phyloP scores from a whole-genome alignment of 192 early-diverging fungal genomes.

The Tieghemiomyces parasiticus region DNA sequence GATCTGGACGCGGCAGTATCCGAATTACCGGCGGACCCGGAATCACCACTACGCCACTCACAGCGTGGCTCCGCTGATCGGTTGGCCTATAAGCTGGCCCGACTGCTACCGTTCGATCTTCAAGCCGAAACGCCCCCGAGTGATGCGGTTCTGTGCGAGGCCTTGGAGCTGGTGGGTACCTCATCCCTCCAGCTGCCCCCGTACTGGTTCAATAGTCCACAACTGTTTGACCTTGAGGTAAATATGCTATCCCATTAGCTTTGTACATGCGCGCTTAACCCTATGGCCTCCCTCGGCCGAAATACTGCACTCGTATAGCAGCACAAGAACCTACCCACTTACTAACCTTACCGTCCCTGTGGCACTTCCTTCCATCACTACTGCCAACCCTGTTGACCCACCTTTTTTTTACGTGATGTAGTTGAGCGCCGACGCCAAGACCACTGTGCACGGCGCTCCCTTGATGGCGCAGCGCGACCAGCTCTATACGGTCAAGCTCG shows the following conservation, averaged over 20 bases:
- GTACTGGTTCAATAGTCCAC: conserved; percentile 7
- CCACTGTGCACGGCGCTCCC: neutral
- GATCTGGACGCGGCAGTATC: no score
- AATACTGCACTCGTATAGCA: neutral
- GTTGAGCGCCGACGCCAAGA: neutral
- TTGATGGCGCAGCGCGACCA: neutral
- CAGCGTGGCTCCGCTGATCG: neutral
- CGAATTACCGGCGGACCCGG: no score
- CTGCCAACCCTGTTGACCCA: no score
- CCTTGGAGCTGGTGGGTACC: neutral
- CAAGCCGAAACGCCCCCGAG: neutral
- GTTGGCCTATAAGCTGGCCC: no score
- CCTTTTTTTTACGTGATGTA: neutral
- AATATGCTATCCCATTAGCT: neutral
- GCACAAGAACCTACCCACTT: neutral
- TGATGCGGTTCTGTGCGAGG: no score
- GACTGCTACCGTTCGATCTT: neutral
- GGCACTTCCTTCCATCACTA: neutral
- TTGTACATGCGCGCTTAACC: neutral
- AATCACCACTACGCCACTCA: no score
- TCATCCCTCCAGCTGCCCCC: neutral
- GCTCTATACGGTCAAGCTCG: conserved; percentile 1
- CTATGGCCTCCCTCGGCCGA: neutral
- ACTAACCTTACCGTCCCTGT: neutral
- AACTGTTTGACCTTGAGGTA: neutral